A percentile compares a stretch with the other conserved stretches of the same genome.
These are phyloP conservation scores for Phytopythium kandeliae DNA, from an alignment of 352 stramenopile genomes.

Conservation along the genomic window DNA sequence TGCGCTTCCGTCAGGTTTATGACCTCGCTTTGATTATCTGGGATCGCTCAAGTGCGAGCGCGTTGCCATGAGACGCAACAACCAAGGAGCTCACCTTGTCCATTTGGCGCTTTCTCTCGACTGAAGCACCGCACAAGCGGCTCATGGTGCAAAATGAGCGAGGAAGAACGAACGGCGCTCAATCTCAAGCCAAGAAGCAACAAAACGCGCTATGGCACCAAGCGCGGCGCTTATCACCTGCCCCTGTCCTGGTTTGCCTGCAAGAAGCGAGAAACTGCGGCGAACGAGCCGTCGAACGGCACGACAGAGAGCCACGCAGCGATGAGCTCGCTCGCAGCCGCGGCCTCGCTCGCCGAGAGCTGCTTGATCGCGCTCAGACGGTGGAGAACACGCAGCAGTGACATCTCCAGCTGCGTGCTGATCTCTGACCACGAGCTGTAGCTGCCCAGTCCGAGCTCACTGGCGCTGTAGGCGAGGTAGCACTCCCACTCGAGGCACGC, in stretches of 20 bases:
- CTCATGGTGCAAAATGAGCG: too few species aligned
- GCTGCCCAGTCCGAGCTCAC: slow-evolving; percentile 9
- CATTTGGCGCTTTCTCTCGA: too few species aligned
- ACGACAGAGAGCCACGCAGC: slow-evolving; percentile 22
- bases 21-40: too few species aligned
- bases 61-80: too few species aligned
- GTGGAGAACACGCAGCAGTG: slow-evolving; percentile 27
- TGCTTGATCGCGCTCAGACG: slow-evolving; percentile 12
- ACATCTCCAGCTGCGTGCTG: slow-evolving; percentile 23
- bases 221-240: too few species aligned
- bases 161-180: too few species aligned
- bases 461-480: slow-evolving; percentile 12
- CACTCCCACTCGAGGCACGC: slow-evolving; percentile 34
- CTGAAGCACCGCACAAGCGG: too few species aligned
- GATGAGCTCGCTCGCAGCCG: slow-evolving; percentile 21
- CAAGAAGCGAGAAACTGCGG: slow-evolving; percentile 17
- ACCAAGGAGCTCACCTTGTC: too few species aligned
- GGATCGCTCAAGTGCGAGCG: too few species aligned
- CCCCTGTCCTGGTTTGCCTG: not conserved
- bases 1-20: too few species aligned
- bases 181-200: too few species aligned
- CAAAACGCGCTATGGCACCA: not conserved
- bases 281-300: slow-evolving; percentile 7
- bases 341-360: slow-evolving; percentile 5
- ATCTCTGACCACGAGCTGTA: slow-evolving; percentile 6